Base-by-base conservation (phyloP, 495 filamentous ascomycete species). In the Sabuloglossum arenarium region DNA sequence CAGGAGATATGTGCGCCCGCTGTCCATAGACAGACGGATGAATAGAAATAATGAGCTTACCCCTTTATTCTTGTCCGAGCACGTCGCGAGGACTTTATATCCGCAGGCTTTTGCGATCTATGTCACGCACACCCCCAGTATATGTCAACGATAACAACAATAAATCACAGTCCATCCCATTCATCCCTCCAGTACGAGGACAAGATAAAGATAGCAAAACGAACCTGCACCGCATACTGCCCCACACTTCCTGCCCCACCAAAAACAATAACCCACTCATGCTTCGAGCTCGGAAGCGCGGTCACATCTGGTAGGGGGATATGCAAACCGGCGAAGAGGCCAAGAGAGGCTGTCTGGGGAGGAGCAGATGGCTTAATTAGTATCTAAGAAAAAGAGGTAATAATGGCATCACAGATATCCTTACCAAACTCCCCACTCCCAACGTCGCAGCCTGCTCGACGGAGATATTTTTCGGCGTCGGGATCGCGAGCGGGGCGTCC, bases 201-300 rank as follows among this genome's bases (percentile, higher is more conserved):
- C 29, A 11, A 42, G 6, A 14, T 59, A 23, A 16, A 34, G 10
- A 30, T 49, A 46, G 42, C 21, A 4, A 30, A 4, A 30, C 28
- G 16, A 39, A 66, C 59, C 61, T 71, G 69, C 0, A 68, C 62
- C 0, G 61, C 64, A 46, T 61, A 71, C 61, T 70, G 68, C 0
- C 72, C 72, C 5, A 75, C 70, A 16, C 59, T 66, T 19, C 71
- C 68, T 25, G 67, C 65, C 0, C 67, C 71, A 1, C 71, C 71
- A 49, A 73, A 61, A 24, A 74, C 61, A 12, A 74, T 56, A 11
- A 69, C 57, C 71, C 71, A 74, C 54, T 69, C 65, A 23, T 71
- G 63, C 39, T 62, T 67, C n/a, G 58, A 32, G 14, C 51, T 39
- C 0, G 60, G 55, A 3, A 60, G 55, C 12, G 61, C 59, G 1